Conservation (phyloP, 768 basidiomycete species). For the Rhizopogon salebrosus region DNA sequence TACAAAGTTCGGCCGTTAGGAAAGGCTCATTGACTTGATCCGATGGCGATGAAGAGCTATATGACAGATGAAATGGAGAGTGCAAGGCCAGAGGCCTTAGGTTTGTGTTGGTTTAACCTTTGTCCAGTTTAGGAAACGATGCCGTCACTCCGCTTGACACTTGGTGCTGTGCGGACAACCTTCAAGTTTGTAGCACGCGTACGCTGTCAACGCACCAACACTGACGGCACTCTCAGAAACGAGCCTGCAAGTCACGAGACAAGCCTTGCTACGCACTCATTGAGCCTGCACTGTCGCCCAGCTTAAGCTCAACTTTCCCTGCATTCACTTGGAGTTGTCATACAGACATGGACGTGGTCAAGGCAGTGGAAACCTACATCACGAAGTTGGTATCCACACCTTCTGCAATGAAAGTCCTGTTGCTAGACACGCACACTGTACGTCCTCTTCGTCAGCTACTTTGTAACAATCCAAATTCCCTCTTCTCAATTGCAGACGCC, state of each 20-base stretch:
- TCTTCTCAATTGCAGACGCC: constrained; percentile 61
- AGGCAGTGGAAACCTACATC: constrained; percentile 93
- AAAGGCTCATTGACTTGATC: not conserved
- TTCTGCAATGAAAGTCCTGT: constrained; percentile 89
- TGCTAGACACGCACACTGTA: constrained; percentile 93
- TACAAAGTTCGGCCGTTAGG: not conserved
- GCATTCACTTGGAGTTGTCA: not conserved
- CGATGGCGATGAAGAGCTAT: not conserved
- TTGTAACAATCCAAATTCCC: not conserved
- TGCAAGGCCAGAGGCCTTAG: too few species aligned
- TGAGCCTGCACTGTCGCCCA: not conserved
- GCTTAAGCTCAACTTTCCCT: too few species aligned
- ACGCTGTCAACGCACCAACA: not conserved
- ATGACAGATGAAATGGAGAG: not conserved
- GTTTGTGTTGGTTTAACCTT: too few species aligned
- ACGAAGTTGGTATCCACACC: constrained; percentile 83
- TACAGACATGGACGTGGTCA: constrained; percentile 81
- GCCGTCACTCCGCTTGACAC: too few species aligned
- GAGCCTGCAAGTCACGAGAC: not conserved
- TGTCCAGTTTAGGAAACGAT: too few species aligned
- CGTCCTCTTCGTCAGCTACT: constrained; percentile 16
- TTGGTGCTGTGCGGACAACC: not conserved
- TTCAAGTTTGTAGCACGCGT: not conserved
- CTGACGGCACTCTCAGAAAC: not conserved
- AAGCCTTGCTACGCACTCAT: too few species aligned